These are phyloP conservation scores for Dactylellina sp. DNA, from an alignment of 2,329 filamentous ascomycete species.

Conservation along the genomic window DNA sequence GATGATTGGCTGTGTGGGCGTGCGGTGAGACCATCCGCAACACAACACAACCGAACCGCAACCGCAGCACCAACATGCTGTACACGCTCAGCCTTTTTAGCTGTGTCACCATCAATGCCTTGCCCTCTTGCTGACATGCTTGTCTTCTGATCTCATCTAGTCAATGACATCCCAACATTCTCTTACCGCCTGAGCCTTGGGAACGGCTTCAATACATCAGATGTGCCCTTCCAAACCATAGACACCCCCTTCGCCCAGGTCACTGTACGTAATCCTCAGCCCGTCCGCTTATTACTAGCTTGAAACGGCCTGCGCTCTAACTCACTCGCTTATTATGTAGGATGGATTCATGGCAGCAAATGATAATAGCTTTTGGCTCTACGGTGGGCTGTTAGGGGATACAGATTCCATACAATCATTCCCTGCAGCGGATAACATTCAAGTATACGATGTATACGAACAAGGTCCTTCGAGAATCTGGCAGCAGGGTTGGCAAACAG, in stretches of 20 bases:
- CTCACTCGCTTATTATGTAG: conserved; percentile 7
- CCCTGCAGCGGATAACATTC: conserved; percentile 34
- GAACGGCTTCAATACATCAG: conserved; percentile 44
- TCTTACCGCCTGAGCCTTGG: conserved; percentile 51
- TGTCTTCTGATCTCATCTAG: conserved; percentile 7
- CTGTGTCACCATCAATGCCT: too few species aligned
- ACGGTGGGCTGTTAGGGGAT: conserved; percentile 57
- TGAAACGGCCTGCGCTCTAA: neutral
- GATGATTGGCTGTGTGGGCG: neutral
- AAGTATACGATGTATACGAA: conserved; percentile 57
- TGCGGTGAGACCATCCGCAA: neutral
- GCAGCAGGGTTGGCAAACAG: conserved; percentile 43
- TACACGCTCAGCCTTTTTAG: neutral
- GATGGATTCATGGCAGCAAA: conserved; percentile 60
- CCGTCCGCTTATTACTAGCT: neutral
- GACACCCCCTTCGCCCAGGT: conserved; percentile 45
- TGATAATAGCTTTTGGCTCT: conserved; percentile 59
- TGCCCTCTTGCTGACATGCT: conserved; percentile 28
- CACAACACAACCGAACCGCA: neutral
- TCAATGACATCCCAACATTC: conserved; percentile 30
- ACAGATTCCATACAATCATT: conserved; percentile 46
- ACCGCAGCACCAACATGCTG: too few species aligned
- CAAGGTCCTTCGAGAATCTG: conserved; percentile 51
- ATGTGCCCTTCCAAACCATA: conserved; percentile 43
- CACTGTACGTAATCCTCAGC: conserved; percentile 25